Percentiles rank a stretch among this genome's conserved stretches.
Evolutionary conservation across 1,284 basidiomycete genomes (phyloP).

Genomic region (Irpex sp.): DNA sequence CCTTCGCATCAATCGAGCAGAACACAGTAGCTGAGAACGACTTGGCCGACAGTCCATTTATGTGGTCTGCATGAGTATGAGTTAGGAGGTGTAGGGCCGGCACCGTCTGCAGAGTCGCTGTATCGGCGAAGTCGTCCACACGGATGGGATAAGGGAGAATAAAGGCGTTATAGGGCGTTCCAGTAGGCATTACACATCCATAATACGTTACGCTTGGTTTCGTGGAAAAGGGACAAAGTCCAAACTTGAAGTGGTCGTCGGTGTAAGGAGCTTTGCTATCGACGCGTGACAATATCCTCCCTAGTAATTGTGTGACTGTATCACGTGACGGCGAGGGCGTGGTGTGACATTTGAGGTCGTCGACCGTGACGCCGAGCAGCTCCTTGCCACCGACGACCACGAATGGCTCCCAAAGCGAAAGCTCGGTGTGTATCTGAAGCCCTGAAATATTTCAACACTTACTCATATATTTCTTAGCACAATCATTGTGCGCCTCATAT

Average conservation of each 20-base stretch:
- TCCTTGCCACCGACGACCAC: not conserved
- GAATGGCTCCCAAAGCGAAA: not conserved
- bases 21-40: slow-evolving; percentile 66
- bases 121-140: slow-evolving; percentile 69
- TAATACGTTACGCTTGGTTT: not conserved
- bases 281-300: too few relatives aligned
- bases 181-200: slow-evolving; percentile 53
- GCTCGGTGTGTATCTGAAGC: not conserved
- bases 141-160: slow-evolving; percentile 72
- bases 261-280: not conserved
- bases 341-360: not conserved
- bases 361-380: not conserved
- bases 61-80: slow-evolving; percentile 84
- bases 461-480: slow-evolving; percentile 46
- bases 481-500: slow-evolving; percentile 81
- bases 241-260: not conserved
- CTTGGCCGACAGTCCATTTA: slow-evolving; percentile 63
- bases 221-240: not conserved
- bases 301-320: not conserved
- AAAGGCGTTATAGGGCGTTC: slow-evolving; percentile 67
- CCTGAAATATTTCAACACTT: not conserved
- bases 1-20: slow-evolving; percentile 79
- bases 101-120: slow-evolving; percentile 32
- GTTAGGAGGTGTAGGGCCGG: slow-evolving; percentile 73
- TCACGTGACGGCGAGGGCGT: not conserved